phyloP scores from a whole-genome alignment of 139 green algal species.

The Astrephomene gubernaculifera region DNA sequence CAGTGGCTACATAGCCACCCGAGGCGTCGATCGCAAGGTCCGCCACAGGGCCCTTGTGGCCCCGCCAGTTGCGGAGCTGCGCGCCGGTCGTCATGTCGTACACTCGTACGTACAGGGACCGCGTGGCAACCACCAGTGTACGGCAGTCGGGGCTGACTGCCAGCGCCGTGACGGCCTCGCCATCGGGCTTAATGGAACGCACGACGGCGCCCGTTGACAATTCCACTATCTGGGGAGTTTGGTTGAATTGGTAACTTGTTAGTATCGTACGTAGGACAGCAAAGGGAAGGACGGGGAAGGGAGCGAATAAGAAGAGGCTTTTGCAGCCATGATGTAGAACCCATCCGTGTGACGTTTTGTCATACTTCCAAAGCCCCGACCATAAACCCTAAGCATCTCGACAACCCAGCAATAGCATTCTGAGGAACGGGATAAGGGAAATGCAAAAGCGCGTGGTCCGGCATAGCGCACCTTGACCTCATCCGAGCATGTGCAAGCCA shows the following conservation, averaged over 20 bases:
- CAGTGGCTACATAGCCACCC: constrained; percentile 85
- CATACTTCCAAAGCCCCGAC: too few relatives aligned
- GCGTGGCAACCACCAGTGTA: constrained; percentile 81
- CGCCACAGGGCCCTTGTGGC: constrained; percentile 79
- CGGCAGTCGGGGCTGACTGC: constrained; percentile 78
- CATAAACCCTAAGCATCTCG: too few relatives aligned
- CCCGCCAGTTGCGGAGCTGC: constrained; percentile 61
- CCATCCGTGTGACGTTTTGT: too few relatives aligned
- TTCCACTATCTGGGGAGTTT: constrained; percentile 87
- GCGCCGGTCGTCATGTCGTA: constrained; percentile 74
- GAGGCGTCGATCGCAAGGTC: constrained; percentile 84
- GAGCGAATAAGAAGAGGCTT: too few relatives aligned
- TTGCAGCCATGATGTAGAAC: too few relatives aligned
- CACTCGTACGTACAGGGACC: constrained; percentile 77
- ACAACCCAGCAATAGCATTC: too few relatives aligned
- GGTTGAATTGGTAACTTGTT: too few relatives aligned
- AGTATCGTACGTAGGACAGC: too few relatives aligned
- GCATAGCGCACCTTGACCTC: constrained; percentile 85
- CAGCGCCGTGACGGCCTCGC: constrained; percentile 90
- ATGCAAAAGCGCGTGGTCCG: not conserved
- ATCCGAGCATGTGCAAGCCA: constrained; percentile 87
- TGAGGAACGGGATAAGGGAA: not conserved
- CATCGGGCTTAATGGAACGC: constrained; percentile 80
- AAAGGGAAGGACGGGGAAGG: too few relatives aligned
- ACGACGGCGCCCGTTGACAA: constrained; percentile 68